Conservation (phyloP, 2,329 filamentous ascomycete genomes). For the Exophiala spinifera region DNA sequence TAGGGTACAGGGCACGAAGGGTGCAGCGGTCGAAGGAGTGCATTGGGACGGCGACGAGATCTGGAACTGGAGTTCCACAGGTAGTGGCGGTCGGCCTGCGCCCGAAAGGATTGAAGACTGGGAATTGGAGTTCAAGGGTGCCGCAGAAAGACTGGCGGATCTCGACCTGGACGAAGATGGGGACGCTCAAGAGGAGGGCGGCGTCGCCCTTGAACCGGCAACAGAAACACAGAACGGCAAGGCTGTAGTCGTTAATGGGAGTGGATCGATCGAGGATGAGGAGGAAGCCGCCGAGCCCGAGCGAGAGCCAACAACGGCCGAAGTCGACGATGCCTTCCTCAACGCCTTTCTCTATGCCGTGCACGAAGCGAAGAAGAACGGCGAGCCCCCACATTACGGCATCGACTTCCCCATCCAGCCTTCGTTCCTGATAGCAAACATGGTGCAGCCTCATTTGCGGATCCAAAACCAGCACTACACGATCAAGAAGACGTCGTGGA, state of each 20-base stretch:
- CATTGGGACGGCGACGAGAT: conserved; percentile 69
- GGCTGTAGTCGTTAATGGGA: conserved; percentile 5
- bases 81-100: conserved; percentile 51
- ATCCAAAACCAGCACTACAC: conserved; percentile 58
- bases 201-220: conserved; percentile 37
- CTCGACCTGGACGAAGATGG: conserved; percentile 45
- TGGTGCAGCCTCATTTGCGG: conserved; percentile 66
- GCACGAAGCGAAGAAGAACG: conserved; percentile 57
- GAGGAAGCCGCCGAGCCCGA: conserved; percentile 43
- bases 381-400: conserved; percentile 52
- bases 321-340: conserved; percentile 64
- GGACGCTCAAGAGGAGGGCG: conserved; percentile 43
- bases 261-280: conserved; percentile 1
- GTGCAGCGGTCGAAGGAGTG: conserved; percentile 62
- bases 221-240: conserved; percentile 32
- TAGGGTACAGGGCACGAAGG: conserved; percentile 58
- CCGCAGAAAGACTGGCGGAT: conserved; percentile 41
- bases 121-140: conserved; percentile 34
- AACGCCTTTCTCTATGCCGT: conserved; percentile 64
- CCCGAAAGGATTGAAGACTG: conserved; percentile 56
- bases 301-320: conserved; percentile 57
- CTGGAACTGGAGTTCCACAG: conserved; percentile 60
- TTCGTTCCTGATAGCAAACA: conserved; percentile 60
- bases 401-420: conserved; percentile 62
- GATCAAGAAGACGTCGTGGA: conserved; percentile 70